Base-by-base conservation (phyloP, 257 asterid genomes). In the Nicotiana paniculata region DNA sequence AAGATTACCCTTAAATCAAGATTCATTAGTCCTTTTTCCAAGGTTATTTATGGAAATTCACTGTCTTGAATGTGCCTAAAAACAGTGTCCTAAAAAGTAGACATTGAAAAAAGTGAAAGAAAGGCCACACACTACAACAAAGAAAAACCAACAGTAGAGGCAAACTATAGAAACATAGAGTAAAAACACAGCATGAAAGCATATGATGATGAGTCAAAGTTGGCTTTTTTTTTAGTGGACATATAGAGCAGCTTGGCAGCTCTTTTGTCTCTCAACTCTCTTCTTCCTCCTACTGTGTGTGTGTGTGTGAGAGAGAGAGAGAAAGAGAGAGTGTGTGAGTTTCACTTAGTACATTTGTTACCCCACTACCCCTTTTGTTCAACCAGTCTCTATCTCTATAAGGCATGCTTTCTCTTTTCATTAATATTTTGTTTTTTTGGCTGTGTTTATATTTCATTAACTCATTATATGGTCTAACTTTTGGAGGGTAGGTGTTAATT, bases 131-230 rank as follows among this genome's bases (percentile, higher is more conserved):
- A n/a, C 28, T 24, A 77, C 81, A 77, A 32, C 28, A n/a, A 77
- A 35, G 37, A 35, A 77, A 55, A 77, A 17, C 13, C 3, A 48
- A 67, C 13, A 3, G 4, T 17, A 46, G 77, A 63, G 70, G 61
- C 63, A 61, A 65, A n/a, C 82, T 54, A 82, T 43, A 43, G 1
- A 10, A 51, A 78, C 81, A 46, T 83, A 79, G 9, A 72, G 43
- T 68, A 75, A 61, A 24, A 87, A 80, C 82, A 82, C 85, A 82
- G 84, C 82, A 89, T 69, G 88, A 54, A 82, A 85, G 81, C 88
- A 81, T 76, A 84, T 87, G 86, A 86, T 83, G 85, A 67, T 66
- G 77, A 89, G 93, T 89, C 88, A 86, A 88, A 88, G 85, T 59
- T 58, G 68, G 54, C 79, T 83, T 85, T 85, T 43, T 21, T 43